phyloP scores from a whole-genome alignment of 345 rosid genomes.

The Laguncularia racemosa region DNA sequence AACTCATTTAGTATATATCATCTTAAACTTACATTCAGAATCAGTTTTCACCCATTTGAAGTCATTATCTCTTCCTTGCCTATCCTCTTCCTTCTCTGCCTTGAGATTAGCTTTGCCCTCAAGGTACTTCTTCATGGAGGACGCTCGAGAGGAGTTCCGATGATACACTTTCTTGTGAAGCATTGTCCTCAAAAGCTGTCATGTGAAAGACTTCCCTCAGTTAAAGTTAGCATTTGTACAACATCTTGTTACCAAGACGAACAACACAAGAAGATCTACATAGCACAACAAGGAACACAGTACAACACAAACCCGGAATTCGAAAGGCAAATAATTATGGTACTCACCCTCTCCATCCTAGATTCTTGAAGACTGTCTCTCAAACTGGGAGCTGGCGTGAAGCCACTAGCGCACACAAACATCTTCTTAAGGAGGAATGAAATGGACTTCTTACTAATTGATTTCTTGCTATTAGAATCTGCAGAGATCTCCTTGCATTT shows the following conservation, averaged over 20 bases:
- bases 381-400: conserved; percentile 53
- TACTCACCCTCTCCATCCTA: conserved; percentile 77
- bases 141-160: conserved; percentile 39
- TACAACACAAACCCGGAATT: too few relatives aligned
- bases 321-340: not conserved
- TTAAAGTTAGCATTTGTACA: not conserved
- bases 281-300: too few relatives aligned
- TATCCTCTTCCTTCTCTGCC: conserved; percentile 32
- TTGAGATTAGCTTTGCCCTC: conserved; percentile 29
- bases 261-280: too few relatives aligned
- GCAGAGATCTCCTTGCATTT: conserved; percentile 71
- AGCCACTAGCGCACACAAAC: conserved; percentile 59
- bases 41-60: conserved; percentile 94
- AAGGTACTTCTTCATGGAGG: conserved; percentile 42
- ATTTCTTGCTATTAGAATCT: conserved; percentile 35
- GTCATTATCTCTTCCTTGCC: conserved; percentile 19
- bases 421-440: conserved; percentile 71
- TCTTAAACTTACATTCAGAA: conserved; percentile 61
- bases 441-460: conserved; percentile 48
- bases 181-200: conserved; percentile 72
- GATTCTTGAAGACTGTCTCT: conserved; percentile 73
- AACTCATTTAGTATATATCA: too few relatives aligned
- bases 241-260: not conserved
- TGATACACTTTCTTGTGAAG: conserved; percentile 61
- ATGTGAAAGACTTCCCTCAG: not conserved